A percentile compares a stretch with the other conserved stretches of the same genome.
These are phyloP conservation scores for Saturnispora diversa DNA, from an alignment of 805 yeast species.

Conservation along the genomic window DNA sequence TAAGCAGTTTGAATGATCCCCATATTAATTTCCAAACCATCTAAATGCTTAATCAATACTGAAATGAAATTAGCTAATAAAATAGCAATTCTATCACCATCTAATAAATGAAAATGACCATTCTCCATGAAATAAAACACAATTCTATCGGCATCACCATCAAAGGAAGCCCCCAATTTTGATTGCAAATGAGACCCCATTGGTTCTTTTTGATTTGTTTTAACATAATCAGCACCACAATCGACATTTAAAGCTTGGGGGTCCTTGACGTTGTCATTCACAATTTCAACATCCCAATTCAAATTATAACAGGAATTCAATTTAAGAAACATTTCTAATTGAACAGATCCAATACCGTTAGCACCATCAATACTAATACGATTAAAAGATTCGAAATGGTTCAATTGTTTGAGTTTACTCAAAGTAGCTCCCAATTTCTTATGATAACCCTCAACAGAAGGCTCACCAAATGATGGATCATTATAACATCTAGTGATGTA, in stretches of 20 bases:
- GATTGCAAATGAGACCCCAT: conserved; percentile 30
- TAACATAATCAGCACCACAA: conserved; percentile 96
- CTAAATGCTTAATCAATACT: conserved; percentile 37
- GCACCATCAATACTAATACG: conserved; percentile 78
- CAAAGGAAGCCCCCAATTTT: conserved; percentile 71
- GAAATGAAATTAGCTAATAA: conserved; percentile 62
- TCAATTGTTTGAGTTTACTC: conserved; percentile 33
- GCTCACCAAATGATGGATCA: conserved; percentile 52
- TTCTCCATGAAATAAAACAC: conserved; percentile 51
- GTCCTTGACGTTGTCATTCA: conserved; percentile 45
- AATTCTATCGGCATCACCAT: conserved; percentile 96
- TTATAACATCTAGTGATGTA: conserved; percentile 70
- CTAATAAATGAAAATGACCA: conserved; percentile 50
- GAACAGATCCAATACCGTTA: conserved; percentile 93
- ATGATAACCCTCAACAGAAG: conserved; percentile 64
- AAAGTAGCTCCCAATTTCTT: conserved; percentile 50
- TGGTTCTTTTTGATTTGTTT: conserved; percentile 79
- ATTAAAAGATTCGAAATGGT: conserved; percentile 15
- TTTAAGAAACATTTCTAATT: conserved; percentile 36
- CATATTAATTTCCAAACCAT: conserved; percentile 25
- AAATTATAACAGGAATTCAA: conserved; percentile 16
- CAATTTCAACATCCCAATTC: conserved; percentile 34
- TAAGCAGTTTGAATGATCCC: conserved; percentile 98
- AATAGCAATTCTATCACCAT: conserved; percentile 92
- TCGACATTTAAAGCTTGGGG: conserved; percentile 60